phyloP scores from a whole-genome alignment of 164 flowering plant species.

The Protea cynaroides region DNA sequence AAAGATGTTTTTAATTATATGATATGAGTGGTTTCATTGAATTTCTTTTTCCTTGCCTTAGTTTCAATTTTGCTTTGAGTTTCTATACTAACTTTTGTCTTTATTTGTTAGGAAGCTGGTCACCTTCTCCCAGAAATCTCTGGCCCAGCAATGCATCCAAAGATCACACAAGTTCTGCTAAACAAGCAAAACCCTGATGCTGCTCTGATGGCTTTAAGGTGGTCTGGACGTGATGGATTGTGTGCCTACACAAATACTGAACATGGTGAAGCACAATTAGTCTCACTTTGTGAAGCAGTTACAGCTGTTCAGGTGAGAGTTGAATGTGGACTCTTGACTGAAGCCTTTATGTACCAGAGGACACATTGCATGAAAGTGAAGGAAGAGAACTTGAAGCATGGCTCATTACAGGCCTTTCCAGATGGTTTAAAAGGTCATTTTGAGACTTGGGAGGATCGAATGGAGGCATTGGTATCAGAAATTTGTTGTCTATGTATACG shows the following conservation, averaged over 20 bases:
- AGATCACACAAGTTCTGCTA: slow-evolving; percentile 81
- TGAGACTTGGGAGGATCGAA: slow-evolving; percentile 46
- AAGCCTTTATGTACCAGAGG: slow-evolving; percentile 89
- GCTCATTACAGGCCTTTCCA: slow-evolving; percentile 17
- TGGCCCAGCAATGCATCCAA: slow-evolving; percentile 74
- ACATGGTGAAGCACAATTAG: slow-evolving; percentile 38
- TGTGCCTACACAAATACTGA: slow-evolving; percentile 17
- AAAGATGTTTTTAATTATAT: no score
- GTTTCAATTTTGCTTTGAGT: not conserved
- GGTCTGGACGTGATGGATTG: slow-evolving; percentile 72
- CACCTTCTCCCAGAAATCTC: slow-evolving; percentile 84
- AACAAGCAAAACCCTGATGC: slow-evolving; percentile 82
- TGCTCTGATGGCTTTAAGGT: slow-evolving; percentile 85
- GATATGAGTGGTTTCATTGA: no score
- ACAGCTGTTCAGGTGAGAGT: slow-evolving; percentile 83
- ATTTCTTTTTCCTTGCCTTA: no score
- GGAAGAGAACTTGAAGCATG: slow-evolving; percentile 45
- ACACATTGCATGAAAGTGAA: slow-evolving; percentile 50
- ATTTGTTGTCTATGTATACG: slow-evolving; percentile 82
- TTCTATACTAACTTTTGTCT: slow-evolving; percentile 6
- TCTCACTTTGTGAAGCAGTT: slow-evolving; percentile 74
- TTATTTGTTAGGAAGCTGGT: slow-evolving; percentile 68
- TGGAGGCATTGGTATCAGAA: slow-evolving; percentile 78
- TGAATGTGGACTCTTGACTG: slow-evolving; percentile 89
- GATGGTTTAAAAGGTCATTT: slow-evolving; percentile 23